These are phyloP conservation scores for Mortierella antarctica DNA, from an alignment of 192 early-diverging fungal genomes.

Conservation along the genomic window DNA sequence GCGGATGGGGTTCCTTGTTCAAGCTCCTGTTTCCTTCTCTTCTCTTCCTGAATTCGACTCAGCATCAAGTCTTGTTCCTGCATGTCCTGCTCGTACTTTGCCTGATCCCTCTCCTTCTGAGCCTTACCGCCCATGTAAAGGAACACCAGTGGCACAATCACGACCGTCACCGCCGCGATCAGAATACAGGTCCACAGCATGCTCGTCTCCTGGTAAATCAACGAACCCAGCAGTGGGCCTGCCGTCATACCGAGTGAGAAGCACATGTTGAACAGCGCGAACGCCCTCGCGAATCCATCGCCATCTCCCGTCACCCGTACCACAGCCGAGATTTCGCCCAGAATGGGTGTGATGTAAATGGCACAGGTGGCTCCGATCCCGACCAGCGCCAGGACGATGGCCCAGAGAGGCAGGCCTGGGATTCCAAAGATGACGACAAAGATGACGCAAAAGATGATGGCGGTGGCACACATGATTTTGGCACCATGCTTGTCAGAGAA, in stretches of 20 bases:
- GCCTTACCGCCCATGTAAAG: constrained; percentile 33
- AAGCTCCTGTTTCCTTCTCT: not conserved
- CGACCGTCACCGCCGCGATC: constrained; percentile 14
- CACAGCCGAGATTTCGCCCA: constrained; percentile 55
- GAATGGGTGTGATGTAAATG: constrained; percentile 53
- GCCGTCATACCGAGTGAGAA: constrained; percentile 39
- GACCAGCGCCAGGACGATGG: constrained; percentile 50
- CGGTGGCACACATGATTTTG: constrained; percentile 42
- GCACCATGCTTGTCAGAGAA: constrained; percentile 57
- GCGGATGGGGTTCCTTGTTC: not conserved
- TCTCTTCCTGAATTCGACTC: constrained; percentile 12
- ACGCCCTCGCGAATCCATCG: constrained; percentile 57
- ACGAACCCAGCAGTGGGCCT: constrained; percentile 24
- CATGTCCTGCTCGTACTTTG: constrained; percentile 30
- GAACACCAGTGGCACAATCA: constrained; percentile 28
- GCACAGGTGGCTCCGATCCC: constrained; percentile 48
- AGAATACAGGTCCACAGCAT: constrained; percentile 40
- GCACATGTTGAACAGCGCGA: constrained; percentile 58
- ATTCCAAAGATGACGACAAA: constrained; percentile 25
- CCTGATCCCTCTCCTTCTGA: constrained; percentile 29
- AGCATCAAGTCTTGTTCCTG: constrained; percentile 11
- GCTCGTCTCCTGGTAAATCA: constrained; percentile 34
- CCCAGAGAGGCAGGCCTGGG: constrained; percentile 31
- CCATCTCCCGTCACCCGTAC: constrained; percentile 43
- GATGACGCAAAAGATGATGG: constrained; percentile 21